These are phyloP conservation scores for Bondarzewia mesenterica DNA, from an alignment of 1,284 basidiomycete genomes.

Conservation along the genomic window DNA sequence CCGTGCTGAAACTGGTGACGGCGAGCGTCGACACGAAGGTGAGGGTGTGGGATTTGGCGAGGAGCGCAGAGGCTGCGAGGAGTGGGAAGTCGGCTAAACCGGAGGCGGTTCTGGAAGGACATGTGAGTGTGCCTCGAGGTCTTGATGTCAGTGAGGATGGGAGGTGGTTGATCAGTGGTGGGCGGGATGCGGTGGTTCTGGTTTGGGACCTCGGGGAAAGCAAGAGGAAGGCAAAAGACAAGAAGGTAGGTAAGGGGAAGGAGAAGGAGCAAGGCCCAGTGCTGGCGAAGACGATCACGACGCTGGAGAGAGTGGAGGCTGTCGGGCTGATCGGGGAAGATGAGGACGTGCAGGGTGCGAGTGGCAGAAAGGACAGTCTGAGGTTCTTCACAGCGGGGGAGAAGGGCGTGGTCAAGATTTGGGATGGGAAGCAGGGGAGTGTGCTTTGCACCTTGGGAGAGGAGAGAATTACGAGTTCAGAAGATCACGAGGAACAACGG, in stretches of 20 bases:
- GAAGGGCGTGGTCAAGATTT: conserved; percentile 76
- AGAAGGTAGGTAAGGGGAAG: conserved; percentile 47
- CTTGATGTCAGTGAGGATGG: conserved; percentile 82
- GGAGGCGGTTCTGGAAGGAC: conserved; percentile 78
- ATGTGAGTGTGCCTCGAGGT: conserved; percentile 85
- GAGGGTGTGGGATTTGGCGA: conserved; percentile 80
- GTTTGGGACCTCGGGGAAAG: conserved; percentile 68
- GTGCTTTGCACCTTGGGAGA: conserved; percentile 57
- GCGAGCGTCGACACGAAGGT: conserved; percentile 86
- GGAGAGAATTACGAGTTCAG: conserved; percentile 27
- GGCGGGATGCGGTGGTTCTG: conserved; percentile 84
- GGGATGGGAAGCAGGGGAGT: conserved; percentile 68
- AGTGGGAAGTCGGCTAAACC: conserved; percentile 57
- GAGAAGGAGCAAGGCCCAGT: conserved; percentile 36
- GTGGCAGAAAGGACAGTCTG: conserved; percentile 34
- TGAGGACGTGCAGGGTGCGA: conserved; percentile 35
- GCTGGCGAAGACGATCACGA: conserved; percentile 79
- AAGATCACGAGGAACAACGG: conserved; percentile 66
- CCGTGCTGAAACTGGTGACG: conserved; percentile 77
- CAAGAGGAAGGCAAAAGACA: conserved; percentile 20
- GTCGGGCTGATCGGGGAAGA: conserved; percentile 63
- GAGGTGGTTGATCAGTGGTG: conserved; percentile 81
- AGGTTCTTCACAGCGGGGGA: conserved; percentile 86
- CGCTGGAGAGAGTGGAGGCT: conserved; percentile 83
- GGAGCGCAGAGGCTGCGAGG: conserved; percentile 39